Percentiles rank a stretch among this genome's conserved stretches.
These are phyloP conservation scores for Ogataea paraovalis DNA, from an alignment of 805 yeast species.

Conservation along the genomic window DNA sequence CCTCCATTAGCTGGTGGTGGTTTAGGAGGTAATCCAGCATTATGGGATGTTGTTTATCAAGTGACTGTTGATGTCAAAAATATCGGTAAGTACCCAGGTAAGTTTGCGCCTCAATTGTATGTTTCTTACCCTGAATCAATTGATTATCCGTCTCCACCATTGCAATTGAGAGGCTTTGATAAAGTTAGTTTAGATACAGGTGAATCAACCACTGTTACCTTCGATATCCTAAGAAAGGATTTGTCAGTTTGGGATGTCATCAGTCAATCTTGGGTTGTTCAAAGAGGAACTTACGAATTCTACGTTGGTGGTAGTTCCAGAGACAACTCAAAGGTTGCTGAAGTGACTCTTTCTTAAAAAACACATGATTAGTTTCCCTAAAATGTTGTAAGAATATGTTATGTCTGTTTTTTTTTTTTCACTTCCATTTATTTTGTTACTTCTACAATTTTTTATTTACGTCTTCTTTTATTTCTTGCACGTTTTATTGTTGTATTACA, in stretches of 20 bases:
- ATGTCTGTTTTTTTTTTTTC: background rate
- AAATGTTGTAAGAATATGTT: no score
- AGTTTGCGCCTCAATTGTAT: constrained; percentile 41
- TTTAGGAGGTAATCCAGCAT: constrained; percentile 38
- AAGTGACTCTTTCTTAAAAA: background rate
- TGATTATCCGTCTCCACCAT: constrained; percentile 34
- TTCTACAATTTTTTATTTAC: background rate
- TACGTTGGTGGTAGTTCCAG: constrained; percentile 37
- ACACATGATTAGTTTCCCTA: no score
- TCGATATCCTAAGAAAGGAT: background rate
- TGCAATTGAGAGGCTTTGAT: constrained; percentile 40
- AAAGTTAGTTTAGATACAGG: constrained; percentile 37
- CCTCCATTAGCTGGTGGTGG: constrained; percentile 1
- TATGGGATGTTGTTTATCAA: constrained; percentile 39
- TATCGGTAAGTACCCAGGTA: constrained; percentile 37
- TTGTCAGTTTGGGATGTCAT: constrained; percentile 47
- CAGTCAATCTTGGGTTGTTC: constrained; percentile 45
- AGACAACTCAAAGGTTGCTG: background rate
- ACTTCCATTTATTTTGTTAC: background rate
- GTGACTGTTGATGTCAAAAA: constrained; percentile 37
- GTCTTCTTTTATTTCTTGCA: background rate
- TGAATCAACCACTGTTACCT: constrained; percentile 12
- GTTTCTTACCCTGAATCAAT: constrained; percentile 35
- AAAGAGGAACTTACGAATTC: constrained; percentile 44
- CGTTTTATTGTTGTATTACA: background rate